Evolutionary conservation across 148 eudicot species (phyloP).

Genomic region (Chenopodium formosanum): DNA sequence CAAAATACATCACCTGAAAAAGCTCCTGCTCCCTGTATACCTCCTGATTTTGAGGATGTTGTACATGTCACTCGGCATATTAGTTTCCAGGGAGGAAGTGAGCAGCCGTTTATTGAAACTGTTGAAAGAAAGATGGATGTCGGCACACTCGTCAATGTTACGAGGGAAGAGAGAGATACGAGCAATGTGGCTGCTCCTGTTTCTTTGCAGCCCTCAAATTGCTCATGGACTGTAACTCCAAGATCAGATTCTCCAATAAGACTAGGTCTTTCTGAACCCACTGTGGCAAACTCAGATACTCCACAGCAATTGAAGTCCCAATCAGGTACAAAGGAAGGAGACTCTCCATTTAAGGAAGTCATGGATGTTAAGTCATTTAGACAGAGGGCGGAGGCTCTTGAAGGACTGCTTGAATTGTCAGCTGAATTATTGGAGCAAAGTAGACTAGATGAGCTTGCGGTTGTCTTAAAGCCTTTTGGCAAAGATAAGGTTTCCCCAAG

Average conservation of each 20-base stretch:
- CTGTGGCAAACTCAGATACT: conserved; percentile 38
- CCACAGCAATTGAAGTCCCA: conserved; percentile 40
- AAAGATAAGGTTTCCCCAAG: conserved; percentile 93
- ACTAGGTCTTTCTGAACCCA: conserved; percentile 21
- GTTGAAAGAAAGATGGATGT: conserved; percentile 50
- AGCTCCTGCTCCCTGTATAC: conserved; percentile 31
- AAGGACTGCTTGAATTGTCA: conserved; percentile 85
- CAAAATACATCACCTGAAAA: conserved; percentile 37
- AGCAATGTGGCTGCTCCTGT: conserved; percentile 35
- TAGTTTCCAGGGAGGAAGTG: conserved; percentile 49
- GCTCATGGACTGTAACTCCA: conserved; percentile 29
- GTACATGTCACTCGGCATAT: conserved; percentile 58
- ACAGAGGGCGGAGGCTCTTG: conserved; percentile 97
- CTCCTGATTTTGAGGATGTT: conserved; percentile 48
- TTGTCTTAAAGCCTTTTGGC: conserved; percentile 94
- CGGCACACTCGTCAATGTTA: conserved; percentile 42
- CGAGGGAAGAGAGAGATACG: conserved; percentile 42
- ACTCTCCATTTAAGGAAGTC: conserved; percentile 56
- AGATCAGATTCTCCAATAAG: conserved; percentile 35
- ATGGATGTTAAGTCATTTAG: conserved; percentile 88
- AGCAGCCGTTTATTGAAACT: conserved; percentile 45
- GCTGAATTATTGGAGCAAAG: conserved; percentile 91
- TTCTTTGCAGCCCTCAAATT: conserved; percentile 34
- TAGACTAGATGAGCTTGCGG: conserved; percentile 79
- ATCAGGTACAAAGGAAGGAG: conserved; percentile 39